Evolutionary conservation across 139 green algal genomes (phyloP), one percentile per base, ranked within the genome.

Genomic region (Chlorella sp.): DNA sequence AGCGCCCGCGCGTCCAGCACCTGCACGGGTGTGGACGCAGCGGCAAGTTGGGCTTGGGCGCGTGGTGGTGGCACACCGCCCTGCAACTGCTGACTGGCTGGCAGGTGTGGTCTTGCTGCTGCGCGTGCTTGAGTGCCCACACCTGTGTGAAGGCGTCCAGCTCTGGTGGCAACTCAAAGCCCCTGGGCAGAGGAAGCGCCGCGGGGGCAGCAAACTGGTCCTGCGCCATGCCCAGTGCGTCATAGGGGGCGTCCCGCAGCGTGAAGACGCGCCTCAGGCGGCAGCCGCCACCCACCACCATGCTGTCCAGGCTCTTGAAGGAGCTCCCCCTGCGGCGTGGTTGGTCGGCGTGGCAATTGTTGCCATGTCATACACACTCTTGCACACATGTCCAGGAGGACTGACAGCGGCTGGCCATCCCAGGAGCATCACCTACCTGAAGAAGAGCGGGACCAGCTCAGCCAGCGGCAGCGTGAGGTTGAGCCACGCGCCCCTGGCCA

Each of bases 251-350:
- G 17, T 82, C 77, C 27, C 61, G 32, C 65, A 82, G 49, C 33
- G 77, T 82, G 61, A 63, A 68, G 2, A 82, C 67, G 33, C 77
- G 67, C 2, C 77, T 59, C 62, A 82, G 55, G 1, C 67, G 72
- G 36, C 60, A 72, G 27, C 63, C 49, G 68, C 77, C 77, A 10
- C 42, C 50, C 33, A 82, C 27, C 31, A 55, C 31, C 72, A 82
- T 27, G 3, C 29, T 70, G 62, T 82, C 77, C 33, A 82, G 60
- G 1, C 30, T 33, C 24, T 67, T 36, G 23, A 71, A 78, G 36
- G 35, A 17, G 31, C 36, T 31, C 49, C 70, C 60, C 17, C 70
- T 60, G 70, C n/a, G n/a, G n/a, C n/a, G n/a, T n/a, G n/a, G n/a
- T n/a, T n/a, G n/a, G n/a, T n/a, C n/a, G n/a, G n/a, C n/a, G n/a